These are phyloP conservation scores for Corymbia calophylla DNA, from an alignment of 441 rosid genomes.

Conservation along the genomic window DNA sequence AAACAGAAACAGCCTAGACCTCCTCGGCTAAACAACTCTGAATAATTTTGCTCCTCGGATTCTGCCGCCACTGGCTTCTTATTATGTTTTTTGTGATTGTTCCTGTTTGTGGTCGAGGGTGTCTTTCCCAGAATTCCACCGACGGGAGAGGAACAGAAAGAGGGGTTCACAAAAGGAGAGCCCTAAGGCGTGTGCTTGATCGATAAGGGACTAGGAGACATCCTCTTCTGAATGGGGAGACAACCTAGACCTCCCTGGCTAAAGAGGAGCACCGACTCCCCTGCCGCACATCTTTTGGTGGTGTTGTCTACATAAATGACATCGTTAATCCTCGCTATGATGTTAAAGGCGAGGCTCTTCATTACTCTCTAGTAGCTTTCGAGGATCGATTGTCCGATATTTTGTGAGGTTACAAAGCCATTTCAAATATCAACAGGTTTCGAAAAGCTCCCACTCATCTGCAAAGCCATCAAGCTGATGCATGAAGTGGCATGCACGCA, in stretches of 20 bases:
- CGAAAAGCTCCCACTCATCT: background rate
- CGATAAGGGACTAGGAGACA: constrained; percentile 65
- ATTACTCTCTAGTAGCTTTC: constrained; percentile 95
- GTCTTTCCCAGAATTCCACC: constrained; percentile 61
- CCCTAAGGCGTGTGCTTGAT: constrained; percentile 52
- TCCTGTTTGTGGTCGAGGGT: constrained; percentile 28
- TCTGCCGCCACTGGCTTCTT: constrained; percentile 32
- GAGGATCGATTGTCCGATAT: constrained; percentile 89
- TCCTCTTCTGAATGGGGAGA: constrained; percentile 58
- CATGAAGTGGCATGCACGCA: background rate
- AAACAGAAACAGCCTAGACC: background rate
- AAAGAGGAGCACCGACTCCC: constrained; percentile 60
- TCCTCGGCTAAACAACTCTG: too few species aligned
- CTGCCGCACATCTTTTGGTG: constrained; percentile 39
- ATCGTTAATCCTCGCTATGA: constrained; percentile 88
- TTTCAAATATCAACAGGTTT: background rate
- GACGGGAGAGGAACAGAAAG: constrained; percentile 49
- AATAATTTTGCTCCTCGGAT: constrained; percentile 22
- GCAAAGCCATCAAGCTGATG: background rate
- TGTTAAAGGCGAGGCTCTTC: constrained; percentile 97
- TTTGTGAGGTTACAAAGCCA: constrained; percentile 26
- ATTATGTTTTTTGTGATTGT: constrained; percentile 17
- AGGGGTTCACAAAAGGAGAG: constrained; percentile 72
- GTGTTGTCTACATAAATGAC: constrained; percentile 82
- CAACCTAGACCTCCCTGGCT: constrained; percentile 49